Evolutionary conservation across 1,284 basidiomycete genomes (phyloP), one percentile per base, ranked within the genome.

Genomic region (Peniophora sp.): DNA sequence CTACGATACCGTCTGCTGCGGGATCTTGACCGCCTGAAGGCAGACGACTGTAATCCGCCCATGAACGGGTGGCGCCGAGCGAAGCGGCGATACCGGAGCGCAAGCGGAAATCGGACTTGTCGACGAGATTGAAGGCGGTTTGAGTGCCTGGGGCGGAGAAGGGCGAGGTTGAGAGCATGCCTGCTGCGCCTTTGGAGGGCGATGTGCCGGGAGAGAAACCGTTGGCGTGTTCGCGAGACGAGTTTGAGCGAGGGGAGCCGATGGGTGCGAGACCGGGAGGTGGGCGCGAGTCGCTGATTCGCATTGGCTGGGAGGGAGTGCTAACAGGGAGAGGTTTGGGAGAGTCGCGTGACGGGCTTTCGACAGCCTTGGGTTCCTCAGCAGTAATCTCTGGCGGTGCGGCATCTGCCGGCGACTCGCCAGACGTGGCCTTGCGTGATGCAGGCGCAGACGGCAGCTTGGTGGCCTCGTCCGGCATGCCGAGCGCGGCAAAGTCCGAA

Each of bases 401-500:
- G 14, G 53, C 49, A 9, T 32, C 36, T 3, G 50, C 39, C 16
- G 56, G 48, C 27, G 52, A 32, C 22, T 50, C 16, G 23, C 52
- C 35, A 56, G 58, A 16, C 25, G 56, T 6, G 47, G 68, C 61
- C 52, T 66, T 72, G 50, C 62, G 65, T 17, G 72, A 71, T 2
- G 77, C 74, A 24, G 78, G 76, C 8, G 76, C 73, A 38, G 59
- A 66, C 2, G 76, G 67, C 3, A 77, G 67, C 56, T 75, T 69
- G 55, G 70, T 72, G 23, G 65, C 62, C 54, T 83, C 79, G 53
- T 83, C 78, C 10, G 75, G 74, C 46, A 79, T 70, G 59, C 79
- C 80, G 54, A 87, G 87, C 0, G 82, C 78, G 1, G 80, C 75
- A 57, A 92, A 86, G 55, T 90, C 88, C 51, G 82, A 85, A 58